Conservation (phyloP, 805 yeast species). For the Yamadazyma endophytica region DNA sequence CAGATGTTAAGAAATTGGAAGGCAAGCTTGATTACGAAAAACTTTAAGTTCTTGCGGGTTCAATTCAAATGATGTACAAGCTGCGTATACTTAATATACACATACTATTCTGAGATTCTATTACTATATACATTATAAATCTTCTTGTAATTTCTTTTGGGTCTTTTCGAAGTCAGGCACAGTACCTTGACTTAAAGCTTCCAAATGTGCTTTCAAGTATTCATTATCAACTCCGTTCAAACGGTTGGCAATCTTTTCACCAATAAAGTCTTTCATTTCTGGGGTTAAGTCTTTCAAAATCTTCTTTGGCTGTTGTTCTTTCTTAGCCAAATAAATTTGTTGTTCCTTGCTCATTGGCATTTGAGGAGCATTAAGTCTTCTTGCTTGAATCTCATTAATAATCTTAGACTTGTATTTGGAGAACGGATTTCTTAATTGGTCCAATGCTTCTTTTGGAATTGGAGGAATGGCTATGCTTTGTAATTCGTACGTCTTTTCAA, state of each 20-base stretch:
- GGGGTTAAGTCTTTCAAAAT: conserved; percentile 41
- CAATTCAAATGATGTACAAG: not conserved
- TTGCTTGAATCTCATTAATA: conserved; percentile 59
- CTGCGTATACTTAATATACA: conserved; percentile 8
- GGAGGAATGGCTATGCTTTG: conserved; percentile 64
- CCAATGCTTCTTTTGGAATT: conserved; percentile 62
- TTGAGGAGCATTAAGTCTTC: conserved; percentile 59
- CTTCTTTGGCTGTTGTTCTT: conserved; percentile 32
- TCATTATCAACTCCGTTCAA: conserved; percentile 31
- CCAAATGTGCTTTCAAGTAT: conserved; percentile 35
- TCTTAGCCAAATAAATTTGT: conserved; percentile 58
- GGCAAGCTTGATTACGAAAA: conserved; percentile 95
- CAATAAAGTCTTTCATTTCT: conserved; percentile 55
- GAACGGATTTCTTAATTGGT: conserved; percentile 71
- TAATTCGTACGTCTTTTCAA: conserved; percentile 72
- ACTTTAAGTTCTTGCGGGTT: conserved; percentile 46
- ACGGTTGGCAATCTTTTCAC: conserved; percentile 42
- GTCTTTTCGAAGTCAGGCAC: conserved; percentile 29
- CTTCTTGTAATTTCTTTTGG: too few relatives aligned
- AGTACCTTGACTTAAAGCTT: conserved; percentile 26
- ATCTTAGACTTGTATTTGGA: conserved; percentile 57
- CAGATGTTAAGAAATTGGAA: conserved; percentile 94
- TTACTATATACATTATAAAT: conserved; percentile 1
- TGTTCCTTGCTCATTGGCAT: conserved; percentile 73
- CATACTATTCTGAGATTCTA: too few relatives aligned